A percentile compares a stretch with the other conserved stretches of the same genome.
phyloP scores from a whole-genome alignment of 1,284 basidiomycete species.

The Porphyrellus sp. region DNA sequence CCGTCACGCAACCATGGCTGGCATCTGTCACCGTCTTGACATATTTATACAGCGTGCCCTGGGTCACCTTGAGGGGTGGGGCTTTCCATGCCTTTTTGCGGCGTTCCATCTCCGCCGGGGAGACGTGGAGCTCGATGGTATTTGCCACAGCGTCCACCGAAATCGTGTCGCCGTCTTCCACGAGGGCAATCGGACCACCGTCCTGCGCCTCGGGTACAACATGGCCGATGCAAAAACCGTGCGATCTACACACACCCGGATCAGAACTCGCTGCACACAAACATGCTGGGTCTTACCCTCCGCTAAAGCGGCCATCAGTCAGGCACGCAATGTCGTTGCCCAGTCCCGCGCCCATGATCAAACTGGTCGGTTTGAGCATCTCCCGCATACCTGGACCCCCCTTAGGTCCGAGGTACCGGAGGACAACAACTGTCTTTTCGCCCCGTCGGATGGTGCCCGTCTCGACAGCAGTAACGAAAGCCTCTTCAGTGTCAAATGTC shows the following conservation, averaged over 20 bases:
- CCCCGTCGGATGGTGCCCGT: constrained; percentile 77
- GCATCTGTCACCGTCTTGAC: constrained; percentile 83
- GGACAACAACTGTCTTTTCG: constrained; percentile 87
- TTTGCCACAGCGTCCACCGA: constrained; percentile 85
- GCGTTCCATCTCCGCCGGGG: constrained; percentile 66
- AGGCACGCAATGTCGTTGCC: constrained; percentile 87
- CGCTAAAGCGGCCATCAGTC: constrained; percentile 93
- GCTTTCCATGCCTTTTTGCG: constrained; percentile 72
- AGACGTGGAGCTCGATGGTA: constrained; percentile 71
- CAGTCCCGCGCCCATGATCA: constrained; percentile 93
- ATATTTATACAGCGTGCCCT: constrained; percentile 89
- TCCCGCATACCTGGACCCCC: constrained; percentile 94
- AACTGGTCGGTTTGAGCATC: constrained; percentile 88
- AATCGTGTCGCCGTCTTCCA: constrained; percentile 84
- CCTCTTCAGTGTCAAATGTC: constrained; percentile 81
- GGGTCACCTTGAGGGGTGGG: constrained; percentile 79
- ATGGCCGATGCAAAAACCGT: constrained; percentile 90
- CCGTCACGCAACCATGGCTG: constrained; percentile 85
- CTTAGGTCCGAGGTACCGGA: constrained; percentile 86
- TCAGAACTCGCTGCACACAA: constrained; percentile 11
- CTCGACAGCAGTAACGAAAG: constrained; percentile 79
- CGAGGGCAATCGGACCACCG: constrained; percentile 88
- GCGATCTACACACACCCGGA: constrained; percentile 51
- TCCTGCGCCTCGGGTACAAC: constrained; percentile 88
- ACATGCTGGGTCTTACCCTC: constrained; percentile 58